Base-by-base conservation (phyloP, 768 basidiomycete species). In the Baorangia bicolor region DNA sequence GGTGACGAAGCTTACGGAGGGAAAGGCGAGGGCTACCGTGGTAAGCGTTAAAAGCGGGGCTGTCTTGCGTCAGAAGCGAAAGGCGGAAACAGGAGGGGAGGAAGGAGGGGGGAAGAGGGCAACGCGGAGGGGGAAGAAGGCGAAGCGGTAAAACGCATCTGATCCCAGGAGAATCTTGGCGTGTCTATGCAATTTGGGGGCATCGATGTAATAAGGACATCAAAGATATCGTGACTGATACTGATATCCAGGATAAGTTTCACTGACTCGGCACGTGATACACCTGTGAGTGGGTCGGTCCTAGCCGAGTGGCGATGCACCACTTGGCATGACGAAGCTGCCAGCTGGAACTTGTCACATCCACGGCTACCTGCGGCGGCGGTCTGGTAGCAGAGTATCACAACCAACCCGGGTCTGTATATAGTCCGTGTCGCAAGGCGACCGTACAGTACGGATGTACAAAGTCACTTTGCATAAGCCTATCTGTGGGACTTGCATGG, bases 1-100 rank as follows among this genome's bases (percentile, higher is more conserved):
- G 68, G 84, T 94, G 4, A 70, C 79, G 34, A 77, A 77, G 46
- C 66, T 83, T 41, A 74, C 71, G 23, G 77, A 73, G 4, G 72
- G 66, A 18, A 66, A 55, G 16, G 80, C 78, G 33, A 83, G 80
- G 52, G 82, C 86, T 31, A 88, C 87, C 1, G 82, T 94, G 14
- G 81, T 96, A 41, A 94, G 88, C 63, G 80, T 97, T 21, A 92
- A 89, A 69, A 72, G 51, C 0, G 67, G 64, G 35, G 66, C 63
- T 6, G 58, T 61, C 5, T 69, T 69, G 1, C 78, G 78, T 4
- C 76, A 81, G 61, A 89, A 91, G 66, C 76, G 87, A 63, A 91
- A 90, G 73, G 76, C 75, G 48, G 58, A 23, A 20, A 33, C 25
- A 33, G 71, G 68, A 25, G 68, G 70, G 64, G 48, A 68, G 64